Evolutionary conservation across 2,329 filamentous ascomycete species (phyloP), one percentile per base, ranked within the genome.

Genomic region (Scedosporium minutisporum): DNA sequence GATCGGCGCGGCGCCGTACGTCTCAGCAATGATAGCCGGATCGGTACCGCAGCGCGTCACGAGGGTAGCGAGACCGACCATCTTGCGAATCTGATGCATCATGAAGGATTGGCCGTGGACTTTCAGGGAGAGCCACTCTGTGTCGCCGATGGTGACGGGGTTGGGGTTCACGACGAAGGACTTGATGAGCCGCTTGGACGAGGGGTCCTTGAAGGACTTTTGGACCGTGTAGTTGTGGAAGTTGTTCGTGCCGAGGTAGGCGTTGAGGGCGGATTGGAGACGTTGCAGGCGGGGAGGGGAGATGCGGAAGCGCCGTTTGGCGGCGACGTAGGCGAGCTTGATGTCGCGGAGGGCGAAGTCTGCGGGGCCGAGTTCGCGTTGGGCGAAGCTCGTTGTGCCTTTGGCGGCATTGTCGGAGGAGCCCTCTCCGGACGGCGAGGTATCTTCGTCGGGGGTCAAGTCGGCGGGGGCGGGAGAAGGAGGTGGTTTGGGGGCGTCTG

Each of bases 61-160:
- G 64, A 99, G 80, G 41, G 91, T 86, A 7, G 87, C 91, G 88
- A 99, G 92, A 63, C 90, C 91, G 16, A 99, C 91, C 95, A 99
- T 97, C 77, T 97, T 99, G 70, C 95, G 88, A 75, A 99, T 99
- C 78, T 99, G 95, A 75, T 99, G 95, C 95, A 99, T 99, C 95
- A 99, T 99, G 82, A 99, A 99, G 71, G 89, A 93, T 76, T 99
- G 95, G 0, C 95, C 95, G 75, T 99, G 95, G 25, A 99, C 93
- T 73, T 96, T 96, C 67, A 97, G 81, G 53, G 89, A 95, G 4
- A 99, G 81, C 95, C 95, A 99, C 78, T 99, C 90, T 1, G 92
- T 97, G 71, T 93, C 87, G 73, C 91, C 86, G 74, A 96, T 96
- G 71, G 92, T 85, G 70, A 96, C 88, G 0, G 92, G 91, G 60